phyloP scores from a whole-genome alignment of 306 rosid species.

The Sechiopsis laciniata region DNA sequence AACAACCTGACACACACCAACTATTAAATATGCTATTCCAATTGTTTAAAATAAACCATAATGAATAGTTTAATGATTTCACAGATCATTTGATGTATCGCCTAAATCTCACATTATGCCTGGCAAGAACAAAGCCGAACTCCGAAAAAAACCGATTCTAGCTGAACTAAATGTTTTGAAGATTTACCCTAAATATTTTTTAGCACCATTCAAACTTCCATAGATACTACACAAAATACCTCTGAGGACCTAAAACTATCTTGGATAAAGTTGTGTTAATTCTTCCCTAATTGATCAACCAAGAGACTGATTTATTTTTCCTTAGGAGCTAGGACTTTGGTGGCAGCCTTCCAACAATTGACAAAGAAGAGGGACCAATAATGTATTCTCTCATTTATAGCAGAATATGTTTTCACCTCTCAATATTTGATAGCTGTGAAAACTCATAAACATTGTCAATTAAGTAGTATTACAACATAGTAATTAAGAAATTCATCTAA shows the following conservation, averaged over 20 bases:
- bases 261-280: not conserved
- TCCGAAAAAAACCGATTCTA: too few relatives aligned
- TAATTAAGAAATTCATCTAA: not conserved
- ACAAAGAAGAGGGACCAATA: not conserved
- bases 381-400: not conserved
- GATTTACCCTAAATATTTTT: not conserved
- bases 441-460: not conserved
- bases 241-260: not conserved
- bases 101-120: not conserved
- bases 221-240: not conserved
- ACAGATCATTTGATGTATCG: not conserved
- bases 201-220: not conserved
- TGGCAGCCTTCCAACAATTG: not conserved
- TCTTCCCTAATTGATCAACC: not conserved
- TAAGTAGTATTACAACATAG: not conserved
- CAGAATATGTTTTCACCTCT: not conserved
- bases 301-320: not conserved
- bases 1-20: not conserved
- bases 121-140: not conserved
- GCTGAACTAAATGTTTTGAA: not conserved
- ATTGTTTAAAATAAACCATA: not conserved
- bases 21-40: not conserved
- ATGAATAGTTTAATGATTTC: not conserved
- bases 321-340: not conserved
- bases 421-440: not conserved